These are phyloP conservation scores for Geosmithia flava DNA, from an alignment of 2,329 filamentous ascomycete genomes.

Conservation along the genomic window DNA sequence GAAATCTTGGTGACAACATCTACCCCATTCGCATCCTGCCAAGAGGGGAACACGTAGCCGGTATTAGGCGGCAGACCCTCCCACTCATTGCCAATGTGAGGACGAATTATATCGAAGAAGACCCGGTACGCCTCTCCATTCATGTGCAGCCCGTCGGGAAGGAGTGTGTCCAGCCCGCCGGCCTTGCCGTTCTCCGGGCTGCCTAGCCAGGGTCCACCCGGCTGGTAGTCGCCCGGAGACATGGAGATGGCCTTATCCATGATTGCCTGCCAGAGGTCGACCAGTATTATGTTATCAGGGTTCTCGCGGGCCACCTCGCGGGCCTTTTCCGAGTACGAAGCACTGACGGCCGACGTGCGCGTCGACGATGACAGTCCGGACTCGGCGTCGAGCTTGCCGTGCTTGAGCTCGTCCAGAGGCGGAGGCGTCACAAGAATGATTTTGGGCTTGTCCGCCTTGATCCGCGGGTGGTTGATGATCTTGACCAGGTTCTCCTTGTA, in stretches of 20 bases:
- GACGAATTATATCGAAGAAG: conserved; percentile 33
- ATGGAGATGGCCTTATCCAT: conserved; percentile 55
- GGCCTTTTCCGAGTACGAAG: conserved; percentile 47
- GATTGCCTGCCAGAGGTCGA: conserved; percentile 72
- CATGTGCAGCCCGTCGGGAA: conserved; percentile 48
- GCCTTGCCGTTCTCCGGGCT: conserved; percentile 34
- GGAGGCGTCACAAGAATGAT: conserved; percentile 74
- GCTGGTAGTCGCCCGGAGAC: conserved; percentile 43
- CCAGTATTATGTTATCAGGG: conserved; percentile 47
- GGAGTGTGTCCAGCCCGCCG: conserved; percentile 35
- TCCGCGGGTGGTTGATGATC: conserved; percentile 60
- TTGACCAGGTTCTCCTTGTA: conserved; percentile 61
- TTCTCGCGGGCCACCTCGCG: conserved; percentile 56
- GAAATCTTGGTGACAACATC: not conserved
- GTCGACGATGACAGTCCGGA: conserved; percentile 29
- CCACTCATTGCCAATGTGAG: conserved; percentile 35
- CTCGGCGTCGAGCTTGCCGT: conserved; percentile 32
- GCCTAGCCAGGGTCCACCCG: conserved; percentile 33
- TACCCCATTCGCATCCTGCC: conserved; percentile 16
- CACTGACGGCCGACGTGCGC: conserved; percentile 33
- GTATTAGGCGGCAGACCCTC: conserved; percentile 19
- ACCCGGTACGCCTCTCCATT: conserved; percentile 39
- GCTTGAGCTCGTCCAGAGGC: conserved; percentile 66
- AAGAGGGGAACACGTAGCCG: conserved; percentile 35
- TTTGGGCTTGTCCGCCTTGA: conserved; percentile 57